Conservation (phyloP, 1,284 basidiomycete genomes). For the Rhodotorula sp. region DNA sequence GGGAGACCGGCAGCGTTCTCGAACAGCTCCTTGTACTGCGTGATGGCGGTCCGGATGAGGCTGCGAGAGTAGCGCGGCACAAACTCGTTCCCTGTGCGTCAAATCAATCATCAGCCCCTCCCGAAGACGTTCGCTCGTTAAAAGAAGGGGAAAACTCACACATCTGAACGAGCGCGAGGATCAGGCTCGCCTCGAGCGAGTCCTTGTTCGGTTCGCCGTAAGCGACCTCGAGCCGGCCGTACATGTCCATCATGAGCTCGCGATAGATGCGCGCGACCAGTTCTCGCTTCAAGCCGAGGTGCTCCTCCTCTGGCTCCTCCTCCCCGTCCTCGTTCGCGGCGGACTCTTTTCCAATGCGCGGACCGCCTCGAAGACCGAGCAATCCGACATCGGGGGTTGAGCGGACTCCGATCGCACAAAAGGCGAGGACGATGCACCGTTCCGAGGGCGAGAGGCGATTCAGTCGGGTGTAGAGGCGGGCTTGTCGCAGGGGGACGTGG, state of each 20-base stretch:
- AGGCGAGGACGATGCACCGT: background rate
- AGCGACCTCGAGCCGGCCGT: slow-evolving; percentile 10
- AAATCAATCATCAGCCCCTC: background rate
- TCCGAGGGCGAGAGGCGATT: background rate
- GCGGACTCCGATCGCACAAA: background rate
- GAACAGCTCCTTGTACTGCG: slow-evolving; percentile 14
- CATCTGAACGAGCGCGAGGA: slow-evolving; percentile 1
- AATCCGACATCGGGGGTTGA: background rate
- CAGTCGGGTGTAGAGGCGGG: background rate
- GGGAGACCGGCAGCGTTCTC: background rate
- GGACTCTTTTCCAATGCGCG: background rate
- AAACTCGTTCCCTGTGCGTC: slow-evolving; percentile 25
- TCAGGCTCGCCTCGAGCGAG: slow-evolving; percentile 9
- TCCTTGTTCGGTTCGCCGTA: slow-evolving; percentile 6
- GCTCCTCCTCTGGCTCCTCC: background rate
- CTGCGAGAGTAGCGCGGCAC: slow-evolving; percentile 13
- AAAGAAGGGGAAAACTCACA: slow-evolving; percentile 2
- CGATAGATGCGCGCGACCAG: background rate
- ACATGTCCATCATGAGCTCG: slow-evolving; percentile 5
- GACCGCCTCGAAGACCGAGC: background rate
- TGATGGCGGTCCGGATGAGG: slow-evolving; percentile 14
- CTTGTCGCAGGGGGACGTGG: background rate
- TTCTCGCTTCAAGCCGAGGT: slow-evolving; percentile 8
- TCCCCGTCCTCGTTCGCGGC: background rate
- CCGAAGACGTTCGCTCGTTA: too few relatives aligned